Base-by-base conservation (phyloP, 192 early-diverging fungal genomes). In the Entomortierella parvispora region DNA sequence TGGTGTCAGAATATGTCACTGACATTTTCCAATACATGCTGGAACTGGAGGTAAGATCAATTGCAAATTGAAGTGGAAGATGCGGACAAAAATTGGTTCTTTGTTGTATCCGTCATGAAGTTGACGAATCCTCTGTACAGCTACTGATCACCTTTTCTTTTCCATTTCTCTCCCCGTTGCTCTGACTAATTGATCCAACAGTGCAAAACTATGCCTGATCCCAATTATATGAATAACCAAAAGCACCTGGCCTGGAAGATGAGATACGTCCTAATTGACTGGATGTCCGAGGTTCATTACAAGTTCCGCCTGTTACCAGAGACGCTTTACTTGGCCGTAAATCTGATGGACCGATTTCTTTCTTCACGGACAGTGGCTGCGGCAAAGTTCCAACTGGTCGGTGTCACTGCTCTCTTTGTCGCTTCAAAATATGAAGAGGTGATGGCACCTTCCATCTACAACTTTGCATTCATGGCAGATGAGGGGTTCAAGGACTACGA, bases 371-470 rank as follows among this genome's bases (percentile, higher is more conserved):
- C 89, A n/a, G 93, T 96, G 20, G 89, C 93, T 0, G 61, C 95
- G n/a, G 68, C 82, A 14, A 98, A 97, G 71, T 87, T 99, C 11
- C 98, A 99, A 80, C 82, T 99, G 25, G 96, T 98, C 28, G 98
- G 98, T 4, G 83, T 96, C 37, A 93, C 97, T 0, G 85, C 93
- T 1, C 71, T 99, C 66, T 94, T 98, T 62, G 83, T 98, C 54
- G 95, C 98, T 0, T 82, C 92, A 58, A 99, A 99, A 80, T 98
- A 97, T 79, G 97, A 98, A 84, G 98, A 99, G 81, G 89, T 93
- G 46, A 80, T 88, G 22, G 86, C 91, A 2, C 97, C 97, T 23
- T 88, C 90, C 17, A 81, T 98, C 23, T 71, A 90, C 43, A 90
- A 96, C 75, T 96, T 96, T 79, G 84, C 92, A 10, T 96, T 87